phyloP scores from a whole-genome alignment of 805 yeast species.

The Candida chilensis region DNA sequence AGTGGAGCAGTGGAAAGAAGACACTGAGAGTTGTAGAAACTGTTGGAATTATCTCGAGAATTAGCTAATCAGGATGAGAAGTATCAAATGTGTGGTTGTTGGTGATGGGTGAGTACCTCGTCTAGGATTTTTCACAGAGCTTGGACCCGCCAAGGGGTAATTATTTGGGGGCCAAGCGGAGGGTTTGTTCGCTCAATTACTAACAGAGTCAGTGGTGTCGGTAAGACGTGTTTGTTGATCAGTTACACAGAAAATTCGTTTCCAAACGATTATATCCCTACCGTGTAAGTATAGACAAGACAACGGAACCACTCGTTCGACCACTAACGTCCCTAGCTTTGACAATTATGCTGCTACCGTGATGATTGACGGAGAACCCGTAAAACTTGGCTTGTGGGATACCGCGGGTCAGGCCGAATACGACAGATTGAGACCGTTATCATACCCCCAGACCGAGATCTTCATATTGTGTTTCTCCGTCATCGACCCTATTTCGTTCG shows the following conservation, averaged over 20 bases:
- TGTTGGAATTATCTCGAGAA: no score
- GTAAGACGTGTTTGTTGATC: slow-evolving; percentile 83
- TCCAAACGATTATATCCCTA: slow-evolving; percentile 90
- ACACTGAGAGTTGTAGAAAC: no score
- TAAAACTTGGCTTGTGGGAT: slow-evolving; percentile 88
- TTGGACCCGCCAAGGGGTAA: not conserved
- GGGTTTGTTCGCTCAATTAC: slow-evolving; percentile 2
- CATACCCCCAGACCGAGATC: slow-evolving; percentile 88
- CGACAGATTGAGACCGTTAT: slow-evolving; percentile 80
- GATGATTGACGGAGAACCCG: slow-evolving; percentile 72
- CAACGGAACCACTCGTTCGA: not conserved
- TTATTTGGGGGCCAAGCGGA: no score
- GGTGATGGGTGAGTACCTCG: slow-evolving; percentile 63
- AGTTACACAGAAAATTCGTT: slow-evolving; percentile 88
- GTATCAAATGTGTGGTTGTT: slow-evolving; percentile 86
- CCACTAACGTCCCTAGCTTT: slow-evolving; percentile 23
- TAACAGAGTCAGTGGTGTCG: slow-evolving; percentile 60
- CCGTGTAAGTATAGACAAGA: slow-evolving; percentile 36
- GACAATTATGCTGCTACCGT: slow-evolving; percentile 87
- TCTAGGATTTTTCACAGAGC: not conserved
- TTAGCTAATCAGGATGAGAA: slow-evolving; percentile 73
- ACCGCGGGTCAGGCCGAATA: slow-evolving; percentile 94
- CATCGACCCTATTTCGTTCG: slow-evolving; percentile 71
- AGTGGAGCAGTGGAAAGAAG: no score
- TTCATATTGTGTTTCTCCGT: slow-evolving; percentile 82